Conservation (phyloP, 1,284 basidiomycete species). For the Spongispora temasekensis region DNA sequence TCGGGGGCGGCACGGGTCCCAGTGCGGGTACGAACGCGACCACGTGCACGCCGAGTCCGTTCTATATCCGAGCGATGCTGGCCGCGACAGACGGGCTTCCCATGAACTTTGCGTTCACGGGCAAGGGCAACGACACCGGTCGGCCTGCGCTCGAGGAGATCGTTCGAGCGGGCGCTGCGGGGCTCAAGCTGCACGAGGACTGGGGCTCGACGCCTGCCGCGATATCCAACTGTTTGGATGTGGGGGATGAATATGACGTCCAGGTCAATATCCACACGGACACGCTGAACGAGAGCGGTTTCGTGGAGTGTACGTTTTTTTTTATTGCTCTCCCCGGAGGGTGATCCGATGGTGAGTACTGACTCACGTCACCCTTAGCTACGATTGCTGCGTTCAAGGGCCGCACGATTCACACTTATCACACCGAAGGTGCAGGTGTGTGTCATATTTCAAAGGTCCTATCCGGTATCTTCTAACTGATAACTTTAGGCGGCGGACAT, state of each 20-base stretch:
- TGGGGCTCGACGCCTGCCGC: constrained; percentile 94
- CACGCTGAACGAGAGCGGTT: constrained; percentile 93
- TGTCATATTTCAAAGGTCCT: constrained; percentile 4
- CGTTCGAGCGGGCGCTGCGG: constrained; percentile 85
- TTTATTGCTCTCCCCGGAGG: not conserved
- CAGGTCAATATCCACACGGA: constrained; percentile 98
- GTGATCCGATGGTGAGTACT: not conserved
- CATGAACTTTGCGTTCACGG: constrained; percentile 93
- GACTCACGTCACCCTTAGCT: constrained; percentile 47
- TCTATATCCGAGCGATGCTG: constrained; percentile 88
- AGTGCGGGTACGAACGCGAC: constrained; percentile 91
- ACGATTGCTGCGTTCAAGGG: constrained; percentile 91
- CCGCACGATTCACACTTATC: constrained; percentile 97
- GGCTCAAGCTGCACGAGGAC: constrained; percentile 97
- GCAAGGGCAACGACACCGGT: constrained; percentile 93
- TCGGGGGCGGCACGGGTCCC: constrained; percentile 94
- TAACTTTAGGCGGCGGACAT: constrained; percentile 81
- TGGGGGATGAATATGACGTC: constrained; percentile 93
- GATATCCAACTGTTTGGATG: constrained; percentile 78
- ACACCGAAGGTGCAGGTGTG: constrained; percentile 89
- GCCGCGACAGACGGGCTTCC: constrained; percentile 86
- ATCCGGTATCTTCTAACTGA: constrained; percentile 3
- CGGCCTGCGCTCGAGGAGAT: constrained; percentile 77
- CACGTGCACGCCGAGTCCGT: constrained; percentile 87
- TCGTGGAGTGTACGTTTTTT: constrained; percentile 72